These are phyloP conservation scores for Alternaria arborescens DNA, from an alignment of 2,329 filamentous ascomycete species.

Conservation along the genomic window DNA sequence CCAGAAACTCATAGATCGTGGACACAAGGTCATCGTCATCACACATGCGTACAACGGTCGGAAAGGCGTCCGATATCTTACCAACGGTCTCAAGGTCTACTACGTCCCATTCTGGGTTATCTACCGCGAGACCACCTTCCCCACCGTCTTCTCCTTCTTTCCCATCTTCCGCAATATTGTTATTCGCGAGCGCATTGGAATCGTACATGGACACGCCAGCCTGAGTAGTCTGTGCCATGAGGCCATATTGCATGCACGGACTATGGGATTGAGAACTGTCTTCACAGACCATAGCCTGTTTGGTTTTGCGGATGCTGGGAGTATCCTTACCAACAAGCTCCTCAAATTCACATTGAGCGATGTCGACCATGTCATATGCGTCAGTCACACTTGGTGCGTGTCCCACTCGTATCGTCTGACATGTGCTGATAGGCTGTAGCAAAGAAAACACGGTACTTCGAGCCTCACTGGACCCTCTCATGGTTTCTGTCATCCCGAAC, in stretches of 20 bases:
- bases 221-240: slow-evolving; percentile 94
- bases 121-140: slow-evolving; percentile 91
- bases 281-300: slow-evolving; percentile 98
- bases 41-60: slow-evolving; percentile 93
- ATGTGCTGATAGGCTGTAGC: slow-evolving; percentile 58
- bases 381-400: slow-evolving; percentile 93
- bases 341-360: slow-evolving; percentile 96
- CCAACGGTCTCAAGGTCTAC: slow-evolving; percentile 97
- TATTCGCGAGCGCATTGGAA: slow-evolving; percentile 92
- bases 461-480: slow-evolving; percentile 91
- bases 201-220: slow-evolving; percentile 96
- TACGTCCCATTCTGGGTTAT: slow-evolving; percentile 96
- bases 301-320: slow-evolving; percentile 94
- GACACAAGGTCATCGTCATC: slow-evolving; percentile 97
- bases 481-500: slow-evolving; percentile 98
- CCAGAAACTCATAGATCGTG: slow-evolving; percentile 91
- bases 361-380: slow-evolving; percentile 97
- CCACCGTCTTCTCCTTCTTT: slow-evolving; percentile 98
- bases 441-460: slow-evolving; percentile 98
- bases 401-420: no score
- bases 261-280: slow-evolving; percentile 94
- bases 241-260: slow-evolving; percentile 90
- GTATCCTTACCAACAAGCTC: slow-evolving; percentile 95
- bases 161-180: slow-evolving; percentile 97
- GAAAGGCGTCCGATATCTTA: slow-evolving; percentile 92